phyloP scores from a whole-genome alignment of 768 basidiomycete genomes.

The Leccinum broughii region DNA sequence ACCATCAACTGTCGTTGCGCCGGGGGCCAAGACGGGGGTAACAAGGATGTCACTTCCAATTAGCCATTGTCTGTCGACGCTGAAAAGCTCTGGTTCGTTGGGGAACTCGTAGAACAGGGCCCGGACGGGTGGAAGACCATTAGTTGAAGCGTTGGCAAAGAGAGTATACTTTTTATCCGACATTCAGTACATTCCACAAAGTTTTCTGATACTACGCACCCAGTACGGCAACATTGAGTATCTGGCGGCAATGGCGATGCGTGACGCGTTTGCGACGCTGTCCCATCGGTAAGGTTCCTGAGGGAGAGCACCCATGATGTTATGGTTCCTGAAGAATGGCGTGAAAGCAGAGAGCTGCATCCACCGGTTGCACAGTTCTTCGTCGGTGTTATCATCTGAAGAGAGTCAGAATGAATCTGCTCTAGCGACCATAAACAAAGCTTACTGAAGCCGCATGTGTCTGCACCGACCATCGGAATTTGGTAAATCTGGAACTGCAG shows the following conservation, averaged over 20 bases:
- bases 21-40: constrained; percentile 72
- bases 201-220: constrained; percentile 43
- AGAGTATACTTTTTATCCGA: constrained; percentile 47
- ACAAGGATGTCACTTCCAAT: constrained; percentile 71
- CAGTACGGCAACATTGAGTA: constrained; percentile 79
- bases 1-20: constrained; percentile 69
- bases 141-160: constrained; percentile 40
- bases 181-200: not conserved
- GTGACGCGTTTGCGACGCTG: constrained; percentile 73
- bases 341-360: constrained; percentile 83
- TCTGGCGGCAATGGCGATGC: constrained; percentile 70
- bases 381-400: constrained; percentile 60
- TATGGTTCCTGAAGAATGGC: constrained; percentile 85
- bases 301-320: constrained; percentile 58
- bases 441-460: constrained; percentile 46
- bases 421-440: not conserved
- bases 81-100: constrained; percentile 62
- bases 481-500: constrained; percentile 87
- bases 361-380: constrained; percentile 84
- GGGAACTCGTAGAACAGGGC: constrained; percentile 83
- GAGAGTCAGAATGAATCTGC: not conserved
- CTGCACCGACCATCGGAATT: constrained; percentile 82
- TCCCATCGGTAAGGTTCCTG: constrained; percentile 86
- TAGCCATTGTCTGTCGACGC: constrained; percentile 68
- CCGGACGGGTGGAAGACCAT: constrained; percentile 69